phyloP scores from a whole-genome alignment of 2,329 filamentous ascomycete genomes.

The Bimuria novae-zelandiae region DNA sequence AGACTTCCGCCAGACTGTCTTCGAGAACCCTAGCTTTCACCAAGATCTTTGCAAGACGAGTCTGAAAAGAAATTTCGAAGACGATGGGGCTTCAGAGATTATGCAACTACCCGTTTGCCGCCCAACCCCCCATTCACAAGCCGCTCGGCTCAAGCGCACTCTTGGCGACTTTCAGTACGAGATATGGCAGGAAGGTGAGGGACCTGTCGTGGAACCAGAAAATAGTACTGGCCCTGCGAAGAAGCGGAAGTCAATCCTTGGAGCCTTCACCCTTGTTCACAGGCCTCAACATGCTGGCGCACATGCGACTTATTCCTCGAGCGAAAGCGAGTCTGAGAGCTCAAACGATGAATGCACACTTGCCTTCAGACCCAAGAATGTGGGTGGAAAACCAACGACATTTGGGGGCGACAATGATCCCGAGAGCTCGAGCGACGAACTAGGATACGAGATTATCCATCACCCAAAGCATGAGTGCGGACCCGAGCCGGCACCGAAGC shows the following conservation, averaged over 20 bases:
- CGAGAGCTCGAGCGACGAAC: conserved; percentile 25
- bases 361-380: conserved; percentile 13
- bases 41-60: conserved; percentile 48
- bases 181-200: conserved; percentile 12
- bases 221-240: background rate
- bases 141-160: conserved; percentile 14
- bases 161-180: conserved; percentile 23
- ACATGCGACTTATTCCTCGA: background rate
- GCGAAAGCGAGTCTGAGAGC: conserved; percentile 1
- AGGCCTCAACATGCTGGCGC: conserved; percentile 11
- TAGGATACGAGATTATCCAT: conserved; percentile 29
- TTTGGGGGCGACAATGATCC: background rate
- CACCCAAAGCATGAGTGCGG: conserved; percentile 16
- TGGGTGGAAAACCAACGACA: background rate
- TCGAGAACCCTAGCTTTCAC: conserved; percentile 46
- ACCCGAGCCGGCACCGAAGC: background rate
- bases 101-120: conserved; percentile 15
- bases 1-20: conserved; percentile 45
- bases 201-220: background rate
- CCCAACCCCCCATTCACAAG: conserved; percentile 14
- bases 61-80: conserved; percentile 44
- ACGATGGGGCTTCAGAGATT: conserved; percentile 37
- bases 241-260: conserved; percentile 1
- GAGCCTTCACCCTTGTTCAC: conserved; percentile 16
- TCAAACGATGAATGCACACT: conserved; percentile 28